phyloP scores from a whole-genome alignment of 495 filamentous ascomycete genomes.

The Aspergillus funiculosus region DNA sequence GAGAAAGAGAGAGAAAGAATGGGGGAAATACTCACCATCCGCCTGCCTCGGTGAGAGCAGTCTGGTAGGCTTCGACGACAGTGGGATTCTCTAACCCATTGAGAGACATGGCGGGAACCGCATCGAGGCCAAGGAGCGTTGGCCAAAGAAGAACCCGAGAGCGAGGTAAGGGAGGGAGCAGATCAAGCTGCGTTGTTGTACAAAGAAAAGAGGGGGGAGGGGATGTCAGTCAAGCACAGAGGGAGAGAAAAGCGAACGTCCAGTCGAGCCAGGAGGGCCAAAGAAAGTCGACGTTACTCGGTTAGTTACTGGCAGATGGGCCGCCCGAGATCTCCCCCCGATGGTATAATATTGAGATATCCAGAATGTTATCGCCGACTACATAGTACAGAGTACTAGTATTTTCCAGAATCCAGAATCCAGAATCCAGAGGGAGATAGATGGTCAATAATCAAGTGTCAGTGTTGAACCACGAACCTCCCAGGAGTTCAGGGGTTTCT shows the following conservation, averaged over 20 bases:
- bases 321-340: not conserved
- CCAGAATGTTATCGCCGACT: too few relatives aligned
- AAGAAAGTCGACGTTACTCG: too few relatives aligned
- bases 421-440: constrained; percentile 11
- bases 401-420: constrained; percentile 21
- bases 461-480: constrained; percentile 13
- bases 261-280: constrained; percentile 9
- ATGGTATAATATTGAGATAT: not conserved
- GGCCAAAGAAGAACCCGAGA: constrained; percentile 3
- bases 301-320: too few relatives aligned
- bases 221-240: constrained; percentile 7
- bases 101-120: constrained; percentile 72
- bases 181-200: constrained; percentile 3
- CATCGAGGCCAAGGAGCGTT: constrained; percentile 29
- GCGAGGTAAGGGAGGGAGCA: too few relatives aligned
- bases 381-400: too few relatives aligned
- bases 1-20: not conserved
- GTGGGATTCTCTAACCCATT: constrained; percentile 86
- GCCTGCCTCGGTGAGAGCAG: constrained; percentile 73
- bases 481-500: constrained; percentile 18
- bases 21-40: constrained; percentile 72
- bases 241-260: not conserved
- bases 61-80: constrained; percentile 79
- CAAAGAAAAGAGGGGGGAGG: constrained; percentile 17
- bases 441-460: not conserved